Conservation (phyloP, 768 basidiomycete species). For the Hortiboletus campestris region DNA sequence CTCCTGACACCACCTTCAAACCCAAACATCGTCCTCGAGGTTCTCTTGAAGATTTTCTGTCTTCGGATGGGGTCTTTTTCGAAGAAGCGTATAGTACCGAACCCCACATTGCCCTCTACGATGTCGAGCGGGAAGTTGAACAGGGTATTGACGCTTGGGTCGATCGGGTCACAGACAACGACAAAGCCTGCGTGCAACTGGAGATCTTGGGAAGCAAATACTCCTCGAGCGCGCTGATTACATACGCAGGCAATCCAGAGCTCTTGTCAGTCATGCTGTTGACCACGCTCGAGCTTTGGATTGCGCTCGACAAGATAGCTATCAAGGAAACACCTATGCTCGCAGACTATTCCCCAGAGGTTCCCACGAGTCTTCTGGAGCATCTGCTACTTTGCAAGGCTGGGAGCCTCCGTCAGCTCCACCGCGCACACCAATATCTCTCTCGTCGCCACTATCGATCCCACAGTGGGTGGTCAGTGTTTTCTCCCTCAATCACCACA, state of each 20-base stretch:
- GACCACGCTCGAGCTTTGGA: slow-evolving; percentile 36
- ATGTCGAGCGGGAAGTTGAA: slow-evolving; percentile 37
- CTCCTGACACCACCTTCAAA: not conserved
- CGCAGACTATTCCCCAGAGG: slow-evolving; percentile 33
- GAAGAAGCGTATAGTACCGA: slow-evolving; percentile 7
- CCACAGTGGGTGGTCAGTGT: slow-evolving; percentile 31
- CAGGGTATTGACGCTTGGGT: slow-evolving; percentile 37
- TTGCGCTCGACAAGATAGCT: slow-evolving; percentile 32
- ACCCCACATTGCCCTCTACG: slow-evolving; percentile 26
- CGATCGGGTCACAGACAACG: not conserved
- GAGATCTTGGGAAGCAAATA: slow-evolving; percentile 30
- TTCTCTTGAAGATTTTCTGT: slow-evolving; percentile 19
- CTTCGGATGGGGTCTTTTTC: slow-evolving; percentile 9
- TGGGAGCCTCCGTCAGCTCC: slow-evolving; percentile 29
- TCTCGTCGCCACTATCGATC: slow-evolving; percentile 24
- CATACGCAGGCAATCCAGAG: slow-evolving; percentile 38
- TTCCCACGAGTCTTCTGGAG: slow-evolving; percentile 26
- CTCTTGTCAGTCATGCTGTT: slow-evolving; percentile 43
- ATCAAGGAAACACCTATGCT: slow-evolving; percentile 26
- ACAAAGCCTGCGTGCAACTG: slow-evolving; percentile 18
- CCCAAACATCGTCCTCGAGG: slow-evolving; percentile 8
- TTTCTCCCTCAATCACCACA: slow-evolving; percentile 17
- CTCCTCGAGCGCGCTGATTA: slow-evolving; percentile 19
- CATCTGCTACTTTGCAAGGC: slow-evolving; percentile 30
- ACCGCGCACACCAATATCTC: slow-evolving; percentile 31